A percentile compares a stretch with the other conserved stretches of the same genome.
phyloP scores from a whole-genome alignment of 495 filamentous ascomycete genomes.

The Parachaetomium inaequale region DNA sequence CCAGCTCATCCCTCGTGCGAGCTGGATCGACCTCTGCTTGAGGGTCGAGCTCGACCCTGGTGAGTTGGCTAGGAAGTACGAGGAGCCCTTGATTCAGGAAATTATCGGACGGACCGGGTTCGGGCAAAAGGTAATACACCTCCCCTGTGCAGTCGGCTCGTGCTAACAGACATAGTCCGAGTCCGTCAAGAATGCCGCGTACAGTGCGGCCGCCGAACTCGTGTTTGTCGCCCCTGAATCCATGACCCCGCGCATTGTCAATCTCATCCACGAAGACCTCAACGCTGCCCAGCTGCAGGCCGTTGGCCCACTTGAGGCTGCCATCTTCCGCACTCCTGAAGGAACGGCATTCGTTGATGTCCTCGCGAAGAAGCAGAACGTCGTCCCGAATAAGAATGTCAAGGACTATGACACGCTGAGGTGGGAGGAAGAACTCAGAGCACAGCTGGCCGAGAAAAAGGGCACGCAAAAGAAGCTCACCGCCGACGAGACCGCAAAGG shows the following conservation, averaged over 20 bases:
- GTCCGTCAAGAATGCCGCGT: constrained; percentile 63
- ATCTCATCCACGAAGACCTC: constrained; percentile 68
- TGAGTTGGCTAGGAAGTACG: constrained; percentile 57
- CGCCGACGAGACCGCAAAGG: constrained; percentile 79
- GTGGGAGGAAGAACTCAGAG: constrained; percentile 92
- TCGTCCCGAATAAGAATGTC: constrained; percentile 69
- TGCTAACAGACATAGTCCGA: constrained; percentile 37
- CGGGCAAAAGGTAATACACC: constrained; percentile 43
- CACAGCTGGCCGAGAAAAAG: constrained; percentile 85
- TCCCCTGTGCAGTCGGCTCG: background rate
- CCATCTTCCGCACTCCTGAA: constrained; percentile 84
- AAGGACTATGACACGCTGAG: constrained; percentile 95
- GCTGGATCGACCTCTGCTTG: constrained; percentile 86
- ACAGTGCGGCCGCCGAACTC: constrained; percentile 77
- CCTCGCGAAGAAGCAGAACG: constrained; percentile 69
- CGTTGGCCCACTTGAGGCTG: constrained; percentile 80
- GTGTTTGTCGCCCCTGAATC: constrained; percentile 87
- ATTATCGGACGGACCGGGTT: constrained; percentile 47
- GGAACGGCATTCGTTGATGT: constrained; percentile 88
- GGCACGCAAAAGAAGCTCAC: constrained; percentile 89
- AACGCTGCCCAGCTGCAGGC: constrained; percentile 59
- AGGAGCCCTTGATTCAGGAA: constrained; percentile 44
- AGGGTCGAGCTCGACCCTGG: constrained; percentile 78
- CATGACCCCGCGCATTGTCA: constrained; percentile 71
- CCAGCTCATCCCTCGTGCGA: constrained; percentile 68